Conservation (phyloP, 208 protist genomes). For the Angomonas deanei region DNA sequence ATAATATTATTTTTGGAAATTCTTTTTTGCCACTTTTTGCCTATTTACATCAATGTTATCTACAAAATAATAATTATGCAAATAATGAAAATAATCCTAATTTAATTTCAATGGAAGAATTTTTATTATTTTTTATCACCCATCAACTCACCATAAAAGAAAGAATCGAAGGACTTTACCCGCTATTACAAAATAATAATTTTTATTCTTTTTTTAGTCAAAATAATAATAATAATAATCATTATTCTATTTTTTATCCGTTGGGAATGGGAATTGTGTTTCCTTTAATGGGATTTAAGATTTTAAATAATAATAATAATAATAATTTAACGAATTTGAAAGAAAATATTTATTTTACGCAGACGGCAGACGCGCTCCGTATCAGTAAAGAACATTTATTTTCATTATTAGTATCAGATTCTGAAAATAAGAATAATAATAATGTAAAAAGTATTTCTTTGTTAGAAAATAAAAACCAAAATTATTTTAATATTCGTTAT, state of each 20-base stretch:
- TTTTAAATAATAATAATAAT: neutral
- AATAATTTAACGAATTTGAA: neutral
- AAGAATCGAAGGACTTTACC: too few species aligned
- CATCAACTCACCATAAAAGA: too few species aligned
- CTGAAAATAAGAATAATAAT: neutral
- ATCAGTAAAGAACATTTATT: too few species aligned
- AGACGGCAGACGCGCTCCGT: too few species aligned
- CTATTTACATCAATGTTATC: neutral
- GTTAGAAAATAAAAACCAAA: too few species aligned
- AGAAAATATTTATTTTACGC: too few species aligned
- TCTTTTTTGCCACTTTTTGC: neutral
- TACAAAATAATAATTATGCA: neutral
- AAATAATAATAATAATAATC: neutral
- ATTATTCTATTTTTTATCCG: neutral
- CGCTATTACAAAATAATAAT: too few species aligned
- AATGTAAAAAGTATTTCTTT: neutral
- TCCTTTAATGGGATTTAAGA: neutral
- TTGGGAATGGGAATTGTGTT: neutral
- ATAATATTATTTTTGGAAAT: neutral
- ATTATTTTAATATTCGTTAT: too few species aligned
- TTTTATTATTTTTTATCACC: too few species aligned
- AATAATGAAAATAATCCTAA: too few species aligned
- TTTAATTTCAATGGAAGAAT: too few species aligned
- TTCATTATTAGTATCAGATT: neutral
- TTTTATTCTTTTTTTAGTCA: too few species aligned